Evolutionary conservation across 352 stramenopile species (phyloP).

Genomic region (Phytophthora europaea): DNA sequence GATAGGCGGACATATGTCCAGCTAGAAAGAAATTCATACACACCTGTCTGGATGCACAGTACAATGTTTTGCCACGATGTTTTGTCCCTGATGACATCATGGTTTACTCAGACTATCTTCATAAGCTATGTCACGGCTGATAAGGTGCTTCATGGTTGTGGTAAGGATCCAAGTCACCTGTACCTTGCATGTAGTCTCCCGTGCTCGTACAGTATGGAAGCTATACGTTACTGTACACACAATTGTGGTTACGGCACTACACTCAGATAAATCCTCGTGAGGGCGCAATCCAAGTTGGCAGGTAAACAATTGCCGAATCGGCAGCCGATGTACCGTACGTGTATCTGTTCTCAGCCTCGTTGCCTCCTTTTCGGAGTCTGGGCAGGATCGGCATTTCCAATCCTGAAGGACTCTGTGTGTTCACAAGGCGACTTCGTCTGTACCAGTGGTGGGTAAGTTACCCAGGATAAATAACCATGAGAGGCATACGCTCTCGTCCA

Average conservation of each 20-base stretch:
- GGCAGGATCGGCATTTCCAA: slow-evolving; percentile 2
- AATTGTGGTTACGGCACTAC: not conserved
- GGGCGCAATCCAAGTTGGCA: not conserved
- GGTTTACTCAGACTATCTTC: not conserved
- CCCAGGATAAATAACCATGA: not conserved
- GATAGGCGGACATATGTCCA: not conserved
- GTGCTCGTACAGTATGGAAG: not conserved
- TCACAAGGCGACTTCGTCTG: not conserved
- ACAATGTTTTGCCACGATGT: not conserved
- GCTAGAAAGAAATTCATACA: not conserved
- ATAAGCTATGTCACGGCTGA: not conserved
- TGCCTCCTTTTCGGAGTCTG: slow-evolving; percentile 2
- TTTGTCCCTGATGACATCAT: no score
- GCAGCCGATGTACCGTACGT: not conserved
- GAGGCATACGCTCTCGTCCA: not conserved
- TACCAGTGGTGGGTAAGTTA: not conserved
- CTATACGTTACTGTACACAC: not conserved
- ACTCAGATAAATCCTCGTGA: not conserved
- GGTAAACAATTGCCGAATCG: not conserved
- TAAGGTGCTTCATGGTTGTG: not conserved
- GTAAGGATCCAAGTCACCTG: not conserved
- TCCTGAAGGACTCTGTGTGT: not conserved
- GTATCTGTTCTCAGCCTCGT: not conserved
- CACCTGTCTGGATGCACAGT: not conserved
- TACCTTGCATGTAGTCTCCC: no score